Conservation (phyloP, 2,329 filamentous ascomycete species). For the Tolypocladium tundrense region DNA sequence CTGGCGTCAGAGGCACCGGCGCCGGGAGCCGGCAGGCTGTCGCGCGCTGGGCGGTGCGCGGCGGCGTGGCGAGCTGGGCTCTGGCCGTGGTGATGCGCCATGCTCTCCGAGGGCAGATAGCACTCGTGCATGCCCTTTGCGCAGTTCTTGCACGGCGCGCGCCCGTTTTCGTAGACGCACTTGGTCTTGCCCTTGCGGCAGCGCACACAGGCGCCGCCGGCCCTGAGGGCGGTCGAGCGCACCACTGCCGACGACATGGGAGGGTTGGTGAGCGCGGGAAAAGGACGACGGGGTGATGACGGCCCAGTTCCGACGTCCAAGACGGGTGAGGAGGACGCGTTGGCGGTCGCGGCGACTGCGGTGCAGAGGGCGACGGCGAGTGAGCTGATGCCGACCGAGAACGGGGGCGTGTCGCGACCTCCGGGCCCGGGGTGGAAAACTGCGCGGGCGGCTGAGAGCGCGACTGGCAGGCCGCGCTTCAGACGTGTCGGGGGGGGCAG, state of each 20-base stretch:
- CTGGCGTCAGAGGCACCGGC: slow-evolving; percentile 34
- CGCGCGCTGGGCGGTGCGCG: slow-evolving; percentile 40
- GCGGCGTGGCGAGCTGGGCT: slow-evolving; percentile 40
- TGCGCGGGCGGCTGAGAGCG: slow-evolving; percentile 3
- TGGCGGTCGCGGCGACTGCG: background rate
- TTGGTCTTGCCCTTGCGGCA: slow-evolving; percentile 56
- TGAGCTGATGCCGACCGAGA: background rate
- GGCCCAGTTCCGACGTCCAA: background rate
- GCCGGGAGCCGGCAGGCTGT: slow-evolving; percentile 43
- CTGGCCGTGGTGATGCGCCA: slow-evolving; percentile 49
- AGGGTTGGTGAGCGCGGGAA: background rate
- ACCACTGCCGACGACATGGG: slow-evolving; percentile 38
- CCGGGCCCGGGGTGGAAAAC: slow-evolving; percentile 4
- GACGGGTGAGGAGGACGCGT: background rate
- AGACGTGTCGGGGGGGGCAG: background rate
- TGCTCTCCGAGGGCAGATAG: slow-evolving; percentile 50
- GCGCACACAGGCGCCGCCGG: slow-evolving; percentile 51
- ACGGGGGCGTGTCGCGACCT: slow-evolving; percentile 4
- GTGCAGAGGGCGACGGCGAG: background rate
- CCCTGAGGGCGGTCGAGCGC: slow-evolving; percentile 49
- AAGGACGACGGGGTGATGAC: background rate
- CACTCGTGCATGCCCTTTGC: slow-evolving; percentile 55
- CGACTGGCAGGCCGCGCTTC: background rate
- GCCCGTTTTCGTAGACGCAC: slow-evolving; percentile 52
- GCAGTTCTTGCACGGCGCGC: slow-evolving; percentile 54